Evolutionary conservation across 345 rosid genomes (phyloP).

Genomic region (Citrus australasica): DNA sequence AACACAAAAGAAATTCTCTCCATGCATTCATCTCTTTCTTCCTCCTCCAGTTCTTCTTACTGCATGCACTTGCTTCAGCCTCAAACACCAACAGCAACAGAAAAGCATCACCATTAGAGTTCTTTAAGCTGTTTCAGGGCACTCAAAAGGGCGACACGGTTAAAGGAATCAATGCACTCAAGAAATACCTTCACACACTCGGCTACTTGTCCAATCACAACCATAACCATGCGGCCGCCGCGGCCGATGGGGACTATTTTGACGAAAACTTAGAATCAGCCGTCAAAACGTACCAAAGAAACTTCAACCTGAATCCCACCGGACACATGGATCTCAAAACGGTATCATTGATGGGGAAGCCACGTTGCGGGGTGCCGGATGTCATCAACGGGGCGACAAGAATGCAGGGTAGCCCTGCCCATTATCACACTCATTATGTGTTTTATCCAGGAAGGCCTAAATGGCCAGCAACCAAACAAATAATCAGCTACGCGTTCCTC

Average conservation of each 20-base stretch:
- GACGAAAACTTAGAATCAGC: slow-evolving; percentile 16
- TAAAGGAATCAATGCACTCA: slow-evolving; percentile 4
- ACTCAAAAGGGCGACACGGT: slow-evolving; percentile 11
- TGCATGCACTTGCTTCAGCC: background rate
- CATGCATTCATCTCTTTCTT: background rate
- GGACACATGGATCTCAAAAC: slow-evolving; percentile 7
- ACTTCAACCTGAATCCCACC: slow-evolving; percentile 11
- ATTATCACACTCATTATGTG: background rate
- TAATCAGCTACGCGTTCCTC: background rate
- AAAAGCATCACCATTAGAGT: background rate
- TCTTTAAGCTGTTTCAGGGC: background rate
- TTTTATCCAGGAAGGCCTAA: background rate
- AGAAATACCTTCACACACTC: slow-evolving; percentile 11
- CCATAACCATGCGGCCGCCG: too few species aligned
- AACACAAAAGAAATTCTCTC: too few species aligned
- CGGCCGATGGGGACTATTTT: slow-evolving; percentile 4
- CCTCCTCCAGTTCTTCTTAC: background rate
- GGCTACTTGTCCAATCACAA: background rate
- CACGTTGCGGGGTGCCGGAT: slow-evolving; percentile 5
- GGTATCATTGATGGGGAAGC: background rate
- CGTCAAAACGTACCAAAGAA: slow-evolving; percentile 17
- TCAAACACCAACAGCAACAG: background rate
- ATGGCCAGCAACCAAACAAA: background rate
- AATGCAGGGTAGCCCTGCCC: background rate
- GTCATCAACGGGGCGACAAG: slow-evolving; percentile 11